Base-by-base conservation (phyloP, 2,329 filamentous ascomycete species). In the Cladosporium austrohemisphaericum region DNA sequence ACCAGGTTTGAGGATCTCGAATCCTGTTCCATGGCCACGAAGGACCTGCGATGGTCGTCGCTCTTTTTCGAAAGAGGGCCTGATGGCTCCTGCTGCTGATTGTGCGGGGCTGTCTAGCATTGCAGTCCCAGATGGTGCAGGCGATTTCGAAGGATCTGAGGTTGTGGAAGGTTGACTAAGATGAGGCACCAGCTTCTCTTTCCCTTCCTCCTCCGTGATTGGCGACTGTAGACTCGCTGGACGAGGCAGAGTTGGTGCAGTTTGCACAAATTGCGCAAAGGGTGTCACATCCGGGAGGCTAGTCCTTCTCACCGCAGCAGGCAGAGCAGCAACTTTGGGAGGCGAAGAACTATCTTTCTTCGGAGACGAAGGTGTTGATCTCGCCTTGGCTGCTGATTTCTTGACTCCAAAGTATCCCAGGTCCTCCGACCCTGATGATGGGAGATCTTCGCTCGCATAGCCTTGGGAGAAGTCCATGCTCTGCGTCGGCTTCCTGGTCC, bases 1-100 rank as follows among this genome's bases (percentile, higher is more conserved):
- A 16, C 66, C 65, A 6, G 63, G 62, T 43, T 53, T 59, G 3
- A 68, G 52, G 19, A 68, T 63, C 20, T 67, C 65, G 41, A 68
- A 68, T 4, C 66, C 66, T 28, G 61, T 57, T 9, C 63, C 64
- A 32, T 62, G 58, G 5, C 64, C 64, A 23, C 64, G 59, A 6
- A 66, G n/a, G 25, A 65, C 54, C 44, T 57, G 36, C 4, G 61
- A 38, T 11, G 11, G 13, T 19, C 22, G 59, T 9, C 45, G 40
- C 25, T 52, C 52, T 29, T 56, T 56, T 37, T 64, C 61, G 32
- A 63, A 62, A 0, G 59, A 51, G 9, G 29, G 49, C 1, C 41
- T 40, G 9, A 36, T n/a, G 16, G 40, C 40, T 32, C 49, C 35
- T 10, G 40, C 41, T 26, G 13, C 25, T 26, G 18, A n/a, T 14